Evolutionary conservation across 2,329 filamentous ascomycete species (phyloP), one percentile per base, ranked within the genome.

Genomic region (Ophiostoma sp.): DNA sequence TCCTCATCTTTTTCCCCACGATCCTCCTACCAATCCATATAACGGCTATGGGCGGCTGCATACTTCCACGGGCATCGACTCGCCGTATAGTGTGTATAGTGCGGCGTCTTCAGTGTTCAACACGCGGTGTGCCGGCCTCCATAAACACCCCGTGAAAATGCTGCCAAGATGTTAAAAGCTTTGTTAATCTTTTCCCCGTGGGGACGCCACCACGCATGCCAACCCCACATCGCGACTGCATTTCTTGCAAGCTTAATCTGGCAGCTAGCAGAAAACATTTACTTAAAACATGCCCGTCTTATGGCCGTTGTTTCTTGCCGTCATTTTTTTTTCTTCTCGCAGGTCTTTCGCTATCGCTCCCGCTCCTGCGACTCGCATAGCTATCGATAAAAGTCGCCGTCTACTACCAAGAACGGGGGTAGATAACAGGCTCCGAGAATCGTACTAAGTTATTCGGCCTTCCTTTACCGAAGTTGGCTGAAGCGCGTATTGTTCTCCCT

Each of bases 181-280:
- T 39, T 25, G 61, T 42, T n/a, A 8, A 64, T 64, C 61, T 9
- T 25, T 64, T 42, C 61, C 61, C 61, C 61, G 61, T 64, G 61
- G 61, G 61, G 61, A 42, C 12, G 31, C 28, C 36, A 39, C 36
- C 36, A 39, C 12, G 28, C 11, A 57, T n/a, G 4, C 25, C 12
- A 61, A 15, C 31, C 28, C 25, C 57, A 61, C 28, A 33, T 7
- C 11, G n/a, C 52, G 22, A 28, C 11, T 11, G 22, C 52, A 55
- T 22, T 12, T 25, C n/a, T 22, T 55, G 22, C 52, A 25, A 55
- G 50, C n/a, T 12, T 25, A 59, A 59, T 17, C 25, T 17, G 25
- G 19, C 28, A 17, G 55, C 15, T 25, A 17, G 11, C 28, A 9
- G 55, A 31, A 19, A 15, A 9, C 55, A 8, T 28, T 33, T n/a